Percentiles rank a stretch among this genome's conserved stretches.
phyloP scores from a whole-genome alignment of 2,329 filamentous ascomycete genomes.

The Sporothrix brunneoviolacea region DNA sequence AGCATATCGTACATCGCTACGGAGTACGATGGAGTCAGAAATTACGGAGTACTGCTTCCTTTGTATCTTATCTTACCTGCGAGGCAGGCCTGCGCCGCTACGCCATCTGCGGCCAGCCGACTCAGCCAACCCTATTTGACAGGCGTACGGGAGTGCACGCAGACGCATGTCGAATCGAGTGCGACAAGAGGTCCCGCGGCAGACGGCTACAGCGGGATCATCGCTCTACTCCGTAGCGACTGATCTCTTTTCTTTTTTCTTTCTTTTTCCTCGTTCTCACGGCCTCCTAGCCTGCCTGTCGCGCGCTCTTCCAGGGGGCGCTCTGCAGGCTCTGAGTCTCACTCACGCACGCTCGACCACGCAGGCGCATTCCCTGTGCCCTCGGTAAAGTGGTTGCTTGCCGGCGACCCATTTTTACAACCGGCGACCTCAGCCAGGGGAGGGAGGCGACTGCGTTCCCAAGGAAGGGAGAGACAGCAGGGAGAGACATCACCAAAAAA shows the following conservation, averaged over 20 bases:
- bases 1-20: not conserved
- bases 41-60: not conserved
- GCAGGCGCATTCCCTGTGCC: slow-evolving; percentile 5
- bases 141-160: not conserved
- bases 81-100: not conserved
- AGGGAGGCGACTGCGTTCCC: not conserved
- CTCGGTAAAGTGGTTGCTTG: slow-evolving; percentile 3
- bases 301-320: no score
- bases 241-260: slow-evolving; percentile 4
- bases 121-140: slow-evolving; percentile 3
- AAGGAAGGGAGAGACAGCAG: slow-evolving; percentile 8
- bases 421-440: not conserved
- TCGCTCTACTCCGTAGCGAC: slow-evolving; percentile 8
- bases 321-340: no score
- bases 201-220: not conserved
- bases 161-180: not conserved
- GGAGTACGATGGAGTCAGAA: not conserved
- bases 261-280: not conserved
- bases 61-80: no score
- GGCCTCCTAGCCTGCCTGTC: no score
- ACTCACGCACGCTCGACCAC: no score
- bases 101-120: not conserved
- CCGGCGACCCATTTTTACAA: slow-evolving; percentile 4
- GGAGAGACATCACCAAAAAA: slow-evolving; percentile 1
- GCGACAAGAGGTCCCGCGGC: no score